A percentile compares a stretch with the other conserved stretches of the same genome.
phyloP scores from a whole-genome alignment of 1,139 yeast genomes.

The Pichia sp. region DNA sequence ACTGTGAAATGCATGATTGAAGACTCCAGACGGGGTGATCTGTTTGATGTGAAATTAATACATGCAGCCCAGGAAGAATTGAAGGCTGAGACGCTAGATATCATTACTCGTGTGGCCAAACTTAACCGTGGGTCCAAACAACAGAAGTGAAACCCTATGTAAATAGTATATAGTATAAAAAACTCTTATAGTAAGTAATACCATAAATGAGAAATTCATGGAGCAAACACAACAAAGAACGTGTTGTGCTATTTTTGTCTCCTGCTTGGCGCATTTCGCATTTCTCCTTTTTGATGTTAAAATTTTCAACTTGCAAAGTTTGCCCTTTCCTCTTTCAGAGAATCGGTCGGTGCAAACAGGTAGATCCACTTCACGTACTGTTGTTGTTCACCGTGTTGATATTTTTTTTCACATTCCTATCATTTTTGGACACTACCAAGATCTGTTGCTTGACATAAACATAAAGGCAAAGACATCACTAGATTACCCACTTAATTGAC shows the following conservation, averaged over 20 bases:
- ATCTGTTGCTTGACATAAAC: background rate
- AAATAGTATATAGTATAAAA: background rate
- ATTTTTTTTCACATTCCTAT: background rate
- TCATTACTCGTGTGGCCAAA: slow-evolving; percentile 25
- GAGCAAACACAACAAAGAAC: background rate
- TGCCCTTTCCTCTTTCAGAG: background rate
- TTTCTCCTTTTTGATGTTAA: background rate
- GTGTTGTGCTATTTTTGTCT: background rate
- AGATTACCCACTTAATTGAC: background rate
- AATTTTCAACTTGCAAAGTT: background rate
- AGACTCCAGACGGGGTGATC: slow-evolving; percentile 40
- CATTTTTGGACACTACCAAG: background rate
- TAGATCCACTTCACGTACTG: background rate
- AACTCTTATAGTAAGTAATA: background rate
- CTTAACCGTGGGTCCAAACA: slow-evolving; percentile 4
- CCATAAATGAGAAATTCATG: background rate
- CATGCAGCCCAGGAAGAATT: slow-evolving; percentile 31
- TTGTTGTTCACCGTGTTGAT: background rate
- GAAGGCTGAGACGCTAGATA: slow-evolving; percentile 23
- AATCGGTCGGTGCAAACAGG: background rate
- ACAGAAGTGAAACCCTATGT: background rate
- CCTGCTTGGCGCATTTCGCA: background rate
- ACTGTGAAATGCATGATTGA: slow-evolving; percentile 39
- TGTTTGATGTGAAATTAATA: slow-evolving; percentile 24
- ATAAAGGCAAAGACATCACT: background rate